Percentiles rank a stretch among this genome's conserved stretches.
Conservation (phyloP, 768 basidiomycete species). For the Boletus bicolor region DNA sequence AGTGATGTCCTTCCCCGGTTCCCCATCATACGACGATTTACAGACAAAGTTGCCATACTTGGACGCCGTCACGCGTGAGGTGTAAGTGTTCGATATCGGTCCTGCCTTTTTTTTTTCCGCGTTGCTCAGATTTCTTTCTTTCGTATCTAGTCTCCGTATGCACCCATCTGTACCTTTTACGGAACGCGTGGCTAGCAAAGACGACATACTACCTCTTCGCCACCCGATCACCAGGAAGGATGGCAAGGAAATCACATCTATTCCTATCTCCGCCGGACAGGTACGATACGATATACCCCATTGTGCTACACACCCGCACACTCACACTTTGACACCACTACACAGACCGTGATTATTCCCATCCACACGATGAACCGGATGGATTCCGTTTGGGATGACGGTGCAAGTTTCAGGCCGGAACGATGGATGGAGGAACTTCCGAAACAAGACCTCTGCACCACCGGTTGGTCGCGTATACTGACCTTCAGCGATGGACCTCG, state of each 20-base stretch:
- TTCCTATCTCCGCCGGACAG: conserved; percentile 3
- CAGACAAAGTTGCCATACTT: conserved; percentile 7
- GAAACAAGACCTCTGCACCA: not conserved
- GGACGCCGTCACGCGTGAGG: conserved; percentile 4
- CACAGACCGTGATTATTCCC: conserved; percentile 4
- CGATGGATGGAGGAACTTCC: conserved; percentile 4
- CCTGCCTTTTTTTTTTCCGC: not conserved
- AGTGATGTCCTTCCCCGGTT: not conserved
- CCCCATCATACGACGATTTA: conserved; percentile 5
- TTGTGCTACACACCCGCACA: not conserved
- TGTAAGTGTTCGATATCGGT: not conserved
- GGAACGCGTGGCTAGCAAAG: conserved; percentile 1
- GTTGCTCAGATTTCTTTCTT: not conserved
- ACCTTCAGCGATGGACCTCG: conserved; percentile 6
- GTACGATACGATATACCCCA: not conserved
- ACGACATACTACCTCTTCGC: conserved; percentile 3
- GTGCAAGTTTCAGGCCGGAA: not conserved
- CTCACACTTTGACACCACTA: not conserved
- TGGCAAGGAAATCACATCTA: conserved; percentile 3
- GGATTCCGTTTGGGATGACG: conserved; percentile 1
- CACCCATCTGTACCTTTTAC: conserved; percentile 1
- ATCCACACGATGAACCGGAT: conserved; percentile 2
- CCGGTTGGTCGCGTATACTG: conserved; percentile 6
- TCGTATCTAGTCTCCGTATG: not conserved
- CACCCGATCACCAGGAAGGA: not conserved